Evolutionary conservation across 108 stramenopile species (phyloP).

Genomic region (Pseudonitzschia delicatissima): DNA sequence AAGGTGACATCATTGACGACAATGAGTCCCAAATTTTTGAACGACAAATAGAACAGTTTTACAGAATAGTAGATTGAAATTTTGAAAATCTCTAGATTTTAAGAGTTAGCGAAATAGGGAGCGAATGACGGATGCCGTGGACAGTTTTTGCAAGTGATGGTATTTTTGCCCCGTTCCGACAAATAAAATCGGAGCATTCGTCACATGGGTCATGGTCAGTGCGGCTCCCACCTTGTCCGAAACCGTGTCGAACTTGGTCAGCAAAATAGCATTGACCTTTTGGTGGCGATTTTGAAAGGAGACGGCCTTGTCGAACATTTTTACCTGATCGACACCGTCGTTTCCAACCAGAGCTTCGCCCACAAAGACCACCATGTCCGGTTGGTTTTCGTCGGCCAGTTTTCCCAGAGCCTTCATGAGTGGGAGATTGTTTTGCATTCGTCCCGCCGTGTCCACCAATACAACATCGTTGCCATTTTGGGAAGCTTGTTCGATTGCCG

Average conservation of each 20-base stretch:
- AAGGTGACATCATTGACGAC: too few relatives aligned
- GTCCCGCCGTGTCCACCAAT: constrained; percentile 95
- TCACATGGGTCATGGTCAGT: constrained; percentile 91
- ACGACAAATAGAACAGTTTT: too few relatives aligned
- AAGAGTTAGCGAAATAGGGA: constrained; percentile 61
- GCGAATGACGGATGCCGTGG: constrained; percentile 80
- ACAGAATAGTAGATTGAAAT: background rate
- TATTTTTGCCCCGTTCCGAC: constrained; percentile 98
- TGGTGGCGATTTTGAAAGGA: constrained; percentile 56
- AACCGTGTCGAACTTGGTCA: constrained; percentile 99
- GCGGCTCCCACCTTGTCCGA: constrained; percentile 98
- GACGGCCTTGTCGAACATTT: constrained; percentile 92
- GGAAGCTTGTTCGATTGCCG: constrained; percentile 84
- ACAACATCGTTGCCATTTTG: constrained; percentile 85
- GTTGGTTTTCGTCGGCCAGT: constrained; percentile 84
- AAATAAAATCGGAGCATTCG: constrained; percentile 93
- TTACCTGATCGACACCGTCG: constrained; percentile 95
- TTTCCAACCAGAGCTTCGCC: constrained; percentile 98
- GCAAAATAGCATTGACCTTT: constrained; percentile 91
- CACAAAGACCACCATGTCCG: constrained; percentile 92
- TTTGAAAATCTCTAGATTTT: constrained; percentile 5
- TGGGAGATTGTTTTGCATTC: constrained; percentile 97
- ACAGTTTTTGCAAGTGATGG: constrained; percentile 91
- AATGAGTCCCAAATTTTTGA: too few relatives aligned
- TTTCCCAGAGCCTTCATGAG: constrained; percentile 94